These are phyloP conservation scores for Monilinia vaccinii-corymbosi DNA, from an alignment of 2,329 filamentous ascomycete genomes.

Conservation along the genomic window DNA sequence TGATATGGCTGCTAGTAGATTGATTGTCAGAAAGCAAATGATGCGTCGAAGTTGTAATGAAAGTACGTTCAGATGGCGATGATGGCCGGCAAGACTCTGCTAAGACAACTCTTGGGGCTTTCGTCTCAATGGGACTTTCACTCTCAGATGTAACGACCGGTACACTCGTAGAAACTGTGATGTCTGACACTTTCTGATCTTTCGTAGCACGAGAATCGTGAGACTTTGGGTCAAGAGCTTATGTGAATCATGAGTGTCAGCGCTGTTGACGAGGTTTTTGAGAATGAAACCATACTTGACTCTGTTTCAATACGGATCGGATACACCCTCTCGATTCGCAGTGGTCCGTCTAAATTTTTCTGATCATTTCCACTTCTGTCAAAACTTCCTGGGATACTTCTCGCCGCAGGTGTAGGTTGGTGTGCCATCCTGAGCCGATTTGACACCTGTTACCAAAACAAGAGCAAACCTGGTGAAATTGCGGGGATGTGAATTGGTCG, in stretches of 20 bases:
- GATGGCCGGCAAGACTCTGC: neutral
- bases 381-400: neutral
- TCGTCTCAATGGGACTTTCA: neutral
- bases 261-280: no score
- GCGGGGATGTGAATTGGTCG: neutral
- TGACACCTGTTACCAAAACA: neutral
- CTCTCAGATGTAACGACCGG: neutral
- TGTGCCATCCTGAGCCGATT: neutral
- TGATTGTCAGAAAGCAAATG: neutral
- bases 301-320: constrained; percentile 9
- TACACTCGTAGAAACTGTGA: neutral
- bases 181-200: neutral
- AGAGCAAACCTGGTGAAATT: neutral
- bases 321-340: constrained; percentile 7
- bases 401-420: neutral
- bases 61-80: neutral
- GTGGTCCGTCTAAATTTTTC: neutral
- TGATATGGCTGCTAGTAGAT: neutral
- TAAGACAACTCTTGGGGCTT: neutral
- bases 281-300: neutral
- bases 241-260: neutral
- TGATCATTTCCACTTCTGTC: neutral
- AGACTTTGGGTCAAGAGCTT: neutral
- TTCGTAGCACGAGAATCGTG: neutral
- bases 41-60: neutral